Percentiles rank a stretch among this genome's conserved stretches.
Evolutionary conservation across 257 asterid species (phyloP).

Genomic region (Solanum stenotomum): DNA sequence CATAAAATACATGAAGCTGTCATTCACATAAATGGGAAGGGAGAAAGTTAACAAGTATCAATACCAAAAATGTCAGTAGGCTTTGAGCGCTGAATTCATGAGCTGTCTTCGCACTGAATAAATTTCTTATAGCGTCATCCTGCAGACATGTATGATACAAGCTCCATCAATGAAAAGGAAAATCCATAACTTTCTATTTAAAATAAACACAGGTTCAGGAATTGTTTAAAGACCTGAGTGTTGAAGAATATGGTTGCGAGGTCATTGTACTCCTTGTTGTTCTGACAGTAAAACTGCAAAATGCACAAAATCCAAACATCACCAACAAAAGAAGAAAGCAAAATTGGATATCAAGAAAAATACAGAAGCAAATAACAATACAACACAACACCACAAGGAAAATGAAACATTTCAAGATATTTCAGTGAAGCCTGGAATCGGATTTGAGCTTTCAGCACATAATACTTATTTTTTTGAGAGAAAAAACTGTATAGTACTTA

Average conservation of each 20-base stretch:
- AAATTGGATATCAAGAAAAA: neutral
- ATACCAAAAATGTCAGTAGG: conserved; percentile 87
- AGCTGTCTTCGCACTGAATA: conserved; percentile 94
- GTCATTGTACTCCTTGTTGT: conserved; percentile 77
- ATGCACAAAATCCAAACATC: conserved; percentile 3
- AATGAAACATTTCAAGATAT: neutral
- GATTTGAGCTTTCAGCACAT: neutral
- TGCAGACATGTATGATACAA: conserved; percentile 25
- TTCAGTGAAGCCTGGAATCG: neutral
- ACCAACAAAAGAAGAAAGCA: conserved; percentile 4
- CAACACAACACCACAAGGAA: neutral
- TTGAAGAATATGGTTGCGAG: conserved; percentile 97
- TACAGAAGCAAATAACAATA: neutral
- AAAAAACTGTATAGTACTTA: neutral
- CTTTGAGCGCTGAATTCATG: conserved; percentile 92
- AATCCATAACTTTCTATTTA: neutral
- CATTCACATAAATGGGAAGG: neutral
- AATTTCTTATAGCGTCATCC: conserved; percentile 99
- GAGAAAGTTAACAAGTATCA: neutral
- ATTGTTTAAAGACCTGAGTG: conserved; percentile 59
- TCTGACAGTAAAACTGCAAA: conserved; percentile 73
- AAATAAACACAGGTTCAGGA: neutral
- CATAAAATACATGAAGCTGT: neutral
- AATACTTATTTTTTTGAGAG: neutral
- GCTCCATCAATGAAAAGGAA: conserved; percentile 21